phyloP scores from a whole-genome alignment of 2,329 filamentous ascomycete species.

The Lasiodiplodia citricola region DNA sequence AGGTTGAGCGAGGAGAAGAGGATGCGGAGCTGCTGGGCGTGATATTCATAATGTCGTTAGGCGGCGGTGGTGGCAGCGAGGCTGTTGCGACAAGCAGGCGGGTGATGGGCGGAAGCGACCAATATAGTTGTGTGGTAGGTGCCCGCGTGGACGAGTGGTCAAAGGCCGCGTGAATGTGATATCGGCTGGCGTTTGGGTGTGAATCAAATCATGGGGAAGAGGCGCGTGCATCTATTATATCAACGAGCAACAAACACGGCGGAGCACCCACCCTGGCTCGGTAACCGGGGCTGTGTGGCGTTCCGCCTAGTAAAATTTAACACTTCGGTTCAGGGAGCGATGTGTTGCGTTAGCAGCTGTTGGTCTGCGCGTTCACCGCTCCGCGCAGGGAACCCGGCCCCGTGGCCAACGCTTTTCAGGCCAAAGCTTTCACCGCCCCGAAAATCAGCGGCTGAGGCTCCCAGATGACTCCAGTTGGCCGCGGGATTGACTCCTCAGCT shows the following conservation, averaged over 20 bases:
- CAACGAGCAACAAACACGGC: not conserved
- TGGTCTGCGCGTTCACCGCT: no score
- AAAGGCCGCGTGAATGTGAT: slow-evolving; percentile 20
- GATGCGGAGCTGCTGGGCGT: slow-evolving; percentile 33
- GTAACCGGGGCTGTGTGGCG: no score
- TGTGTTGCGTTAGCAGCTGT: no score
- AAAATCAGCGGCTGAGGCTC: not conserved
- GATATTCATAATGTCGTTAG: slow-evolving; percentile 20
- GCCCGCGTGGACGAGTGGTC: slow-evolving; percentile 8
- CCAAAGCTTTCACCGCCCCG: no score
- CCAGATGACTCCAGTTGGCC: slow-evolving; percentile 14
- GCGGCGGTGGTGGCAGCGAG: not conserved
- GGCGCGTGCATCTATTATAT: slow-evolving; percentile 21
- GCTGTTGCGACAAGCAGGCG: not conserved
- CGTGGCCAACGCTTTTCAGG: no score
- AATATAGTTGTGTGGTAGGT: slow-evolving; percentile 1
- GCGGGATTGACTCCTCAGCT: not conserved
- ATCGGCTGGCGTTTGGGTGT: slow-evolving; percentile 3
- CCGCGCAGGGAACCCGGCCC: no score
- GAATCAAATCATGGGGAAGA: slow-evolving; percentile 9
- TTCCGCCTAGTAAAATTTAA: no score
- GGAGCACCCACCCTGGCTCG: not conserved
- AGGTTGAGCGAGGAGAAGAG: slow-evolving; percentile 44
- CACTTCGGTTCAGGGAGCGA: no score
- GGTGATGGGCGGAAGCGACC: slow-evolving; percentile 2